Base-by-base conservation (phyloP, 2,329 filamentous ascomycete species). In the Alternaria triticina region DNA sequence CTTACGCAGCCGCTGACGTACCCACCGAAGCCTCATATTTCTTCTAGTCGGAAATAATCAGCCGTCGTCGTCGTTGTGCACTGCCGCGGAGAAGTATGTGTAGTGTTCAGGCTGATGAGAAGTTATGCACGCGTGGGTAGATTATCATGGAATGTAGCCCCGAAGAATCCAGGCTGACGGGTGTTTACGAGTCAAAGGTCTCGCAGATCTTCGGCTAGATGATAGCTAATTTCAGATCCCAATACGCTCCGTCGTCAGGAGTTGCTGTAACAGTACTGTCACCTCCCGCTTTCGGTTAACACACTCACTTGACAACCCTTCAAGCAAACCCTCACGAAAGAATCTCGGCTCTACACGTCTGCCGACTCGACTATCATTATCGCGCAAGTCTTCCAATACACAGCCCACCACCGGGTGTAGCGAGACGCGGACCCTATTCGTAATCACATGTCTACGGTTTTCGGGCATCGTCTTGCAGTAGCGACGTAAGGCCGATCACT, bases 1-100 rank as follows among this genome's bases (percentile, higher is more conserved):
- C 49, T 58, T 54, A 45, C 28, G 58, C 57, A 65, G 61, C 63
- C 65, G 61, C 61, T 68, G 65, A 70, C 65, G 61, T 67, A 57
- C 45, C 50, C 59, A 61, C 44, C 11, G 12, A 46, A 56, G 54
- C 44, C 49, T 57, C 33, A 57, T 50, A 46, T 50, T 44, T 5
- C 17, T 50, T 45, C 49, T 55, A 36, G 43, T 25, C 52, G 45
- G 59, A 57, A 49, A 58, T 23, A 27, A 44, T 64, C 36, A 65
- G 55, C 64, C 54, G 46, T 56, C 33, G 12, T 36, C 51, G 17
- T n/a, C 36, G 45, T n/a, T 36, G 45, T 54, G 54, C 25, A 60
- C 36, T 7, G 43, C 33, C 17, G 28, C 49, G 49, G 49, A 51
- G 28, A 36, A 22, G 17, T 51, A 23, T 46, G 52, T 46, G 40